Evolutionary conservation across 2,329 filamentous ascomycete species (phyloP), one percentile per base, ranked within the genome.

Genomic region (Exophiala dermatitidis): DNA sequence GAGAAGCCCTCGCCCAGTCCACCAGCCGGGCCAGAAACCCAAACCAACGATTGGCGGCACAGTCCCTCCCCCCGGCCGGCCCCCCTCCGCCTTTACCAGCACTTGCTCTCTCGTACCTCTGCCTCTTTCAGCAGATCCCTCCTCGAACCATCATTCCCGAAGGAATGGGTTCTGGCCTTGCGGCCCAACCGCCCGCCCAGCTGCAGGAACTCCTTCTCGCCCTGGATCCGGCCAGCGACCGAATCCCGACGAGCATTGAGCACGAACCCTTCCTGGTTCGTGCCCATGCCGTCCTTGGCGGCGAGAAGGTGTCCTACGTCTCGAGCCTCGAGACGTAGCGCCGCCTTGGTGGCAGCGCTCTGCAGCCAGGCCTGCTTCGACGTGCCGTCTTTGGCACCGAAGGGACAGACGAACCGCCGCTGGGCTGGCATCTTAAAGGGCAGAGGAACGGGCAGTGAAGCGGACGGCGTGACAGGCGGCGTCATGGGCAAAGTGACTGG

Each of bases 281-380:
- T 32, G n/a, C 44, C 40, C 10, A 52, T 47, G 26, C 56, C 56
- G 37, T 58, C 56, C 31, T 58, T 58, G 4, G 48, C 52, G 26
- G 52, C 56, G 7, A 58, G 49, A 7, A 58, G 47, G 38, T 58
- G 56, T 5, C 46, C 56, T 26, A 58, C 37, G 46, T 58, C 56
- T 19, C 52, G 48, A 6, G 52, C 32, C 38, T 52, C 41, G 34
- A n/a, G 26, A 12, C 41, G 10, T 5, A 55, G 9, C 6, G 31
- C 38, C 31, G 46, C 43, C 31, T 46, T 53, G 46, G 5, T 45
- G n/a, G 28, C 19, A 26, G 12, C 26, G n/a, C 34, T 36, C 7
- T 43, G 40, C 33, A 55, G 46, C 56, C 56, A 58, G 6, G 38
- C 48, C 40, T 54, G 52, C 46, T 55, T 58, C 33, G 49, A 53